Evolutionary conservation across 768 basidiomycete species (phyloP).

Genomic region (Pleurotus tuber-regium): DNA sequence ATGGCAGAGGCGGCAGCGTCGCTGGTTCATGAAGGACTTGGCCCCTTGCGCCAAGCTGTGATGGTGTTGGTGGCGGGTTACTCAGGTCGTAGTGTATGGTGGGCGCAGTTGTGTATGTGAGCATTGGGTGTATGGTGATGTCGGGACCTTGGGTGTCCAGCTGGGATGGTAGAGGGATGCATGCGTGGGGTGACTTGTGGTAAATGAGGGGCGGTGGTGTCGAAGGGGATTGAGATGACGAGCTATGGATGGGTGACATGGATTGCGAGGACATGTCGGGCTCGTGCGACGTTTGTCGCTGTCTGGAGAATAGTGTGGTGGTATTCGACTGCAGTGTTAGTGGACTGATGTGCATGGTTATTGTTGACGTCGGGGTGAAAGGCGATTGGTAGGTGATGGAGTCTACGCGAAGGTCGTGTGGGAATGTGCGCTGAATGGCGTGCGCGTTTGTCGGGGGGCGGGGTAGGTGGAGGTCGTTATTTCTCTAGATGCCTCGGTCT

Average conservation of each 20-base stretch:
- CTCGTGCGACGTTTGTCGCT: too few species aligned
- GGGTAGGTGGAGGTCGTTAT: not conserved
- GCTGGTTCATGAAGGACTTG: conserved; percentile 1
- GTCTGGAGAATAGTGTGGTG: too few species aligned
- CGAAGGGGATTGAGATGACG: not conserved
- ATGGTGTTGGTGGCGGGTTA: not conserved
- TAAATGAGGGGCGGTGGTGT: not conserved
- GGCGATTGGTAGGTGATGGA: not conserved
- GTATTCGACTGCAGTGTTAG: not conserved
- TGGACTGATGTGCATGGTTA: not conserved
- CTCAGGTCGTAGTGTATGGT: not conserved
- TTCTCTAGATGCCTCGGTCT: not conserved
- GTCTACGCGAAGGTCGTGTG: not conserved
- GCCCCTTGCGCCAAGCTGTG: not conserved
- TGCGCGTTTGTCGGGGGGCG: not conserved
- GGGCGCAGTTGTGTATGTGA: not conserved
- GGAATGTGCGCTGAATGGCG: not conserved
- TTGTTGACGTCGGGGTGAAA: not conserved
- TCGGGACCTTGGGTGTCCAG: not conserved
- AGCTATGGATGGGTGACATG: not conserved
- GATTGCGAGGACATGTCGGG: not conserved
- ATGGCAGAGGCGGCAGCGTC: conserved; percentile 1
- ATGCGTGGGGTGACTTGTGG: conserved; percentile 1
- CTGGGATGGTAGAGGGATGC: not conserved
- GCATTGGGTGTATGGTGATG: not conserved